A percentile compares a stretch with the other conserved stretches of the same genome.
Conservation (phyloP, 2,329 filamentous ascomycete species). For the Botrytis hyacinthi region DNA sequence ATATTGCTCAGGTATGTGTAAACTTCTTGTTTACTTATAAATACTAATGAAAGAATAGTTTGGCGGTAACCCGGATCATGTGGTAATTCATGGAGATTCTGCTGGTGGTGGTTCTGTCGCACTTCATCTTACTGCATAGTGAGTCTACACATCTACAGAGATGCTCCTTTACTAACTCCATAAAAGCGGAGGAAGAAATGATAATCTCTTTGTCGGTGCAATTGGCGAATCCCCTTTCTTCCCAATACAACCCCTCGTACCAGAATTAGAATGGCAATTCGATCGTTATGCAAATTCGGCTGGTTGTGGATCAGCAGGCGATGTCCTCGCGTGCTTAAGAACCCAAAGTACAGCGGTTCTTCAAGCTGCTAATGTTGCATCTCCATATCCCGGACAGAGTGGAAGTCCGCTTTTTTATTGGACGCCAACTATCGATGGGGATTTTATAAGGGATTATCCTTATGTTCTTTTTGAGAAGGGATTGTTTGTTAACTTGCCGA, state of each 20-base stretch:
- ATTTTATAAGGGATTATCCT: constrained; percentile 43
- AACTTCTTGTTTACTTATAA: neutral
- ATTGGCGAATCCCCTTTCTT: constrained; percentile 42
- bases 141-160: neutral
- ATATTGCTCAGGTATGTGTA: constrained; percentile 50
- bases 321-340: constrained; percentile 42
- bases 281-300: constrained; percentile 39
- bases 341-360: constrained; percentile 40
- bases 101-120: constrained; percentile 49
- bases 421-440: constrained; percentile 44
- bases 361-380: constrained; percentile 41
- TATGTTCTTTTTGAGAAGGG: constrained; percentile 41
- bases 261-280: constrained; percentile 45
- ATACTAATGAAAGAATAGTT: constrained; percentile 34
- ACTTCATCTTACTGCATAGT: constrained; percentile 39
- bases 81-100: constrained; percentile 49
- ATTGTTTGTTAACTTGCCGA: constrained; percentile 43
- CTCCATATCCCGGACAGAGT: constrained; percentile 41
- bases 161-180: neutral
- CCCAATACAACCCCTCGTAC: constrained; percentile 41
- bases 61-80: constrained; percentile 46
- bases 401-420: constrained; percentile 42
- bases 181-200: constrained; percentile 32
- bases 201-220: constrained; percentile 33
- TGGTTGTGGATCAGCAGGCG: constrained; percentile 35